Base-by-base conservation (phyloP, 2,329 filamentous ascomycete species). In the Dothideomycetes sp. region DNA sequence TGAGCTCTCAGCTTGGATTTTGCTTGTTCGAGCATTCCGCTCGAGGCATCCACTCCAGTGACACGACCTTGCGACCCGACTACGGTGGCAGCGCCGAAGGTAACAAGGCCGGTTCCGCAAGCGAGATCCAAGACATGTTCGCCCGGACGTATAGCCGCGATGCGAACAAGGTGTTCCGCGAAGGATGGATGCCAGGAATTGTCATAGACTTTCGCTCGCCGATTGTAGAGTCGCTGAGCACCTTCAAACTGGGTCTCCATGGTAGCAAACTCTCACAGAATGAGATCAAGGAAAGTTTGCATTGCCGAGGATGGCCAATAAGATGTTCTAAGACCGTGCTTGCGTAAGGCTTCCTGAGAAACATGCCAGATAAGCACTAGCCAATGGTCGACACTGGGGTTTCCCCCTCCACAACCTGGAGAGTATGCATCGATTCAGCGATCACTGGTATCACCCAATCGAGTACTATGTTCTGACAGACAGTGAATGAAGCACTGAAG, bases 91-190 rank as follows among this genome's bases (percentile, higher is more conserved):
- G 58, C 59, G 7, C 56, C 52, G 45, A 65, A 59, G 1, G 57
- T 59, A 12, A 67, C 51, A 0, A 68, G 56, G 4, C 65, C 66
- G 5, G 65, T 68, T 4, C 65, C 64, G 43, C 63, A 67, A 4
- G 64, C 65, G 11, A 69, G 52, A 39, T 69, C 65, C 9, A 68
- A 56, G 15, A 68, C 49, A 16, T 57, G 41, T 36, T 65, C 56
- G 18, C 63, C 63, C 10, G 57, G 50, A 34, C 48, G 33, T 4
- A 51, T 39, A 4, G 45, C 35, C 4, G 49, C 36, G 9, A 48
- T 45, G 19, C 58, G 51, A 5, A 59, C 48, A 42, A 65, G 62
- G 19, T 62, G 56, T 24, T 47, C 49, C 2, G 62, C 60, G 41
- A 66, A 64, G 22, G 55, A 50, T 12, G 51, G 51, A 43, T 67